A percentile compares a stretch with the other conserved stretches of the same genome.
Conservation (phyloP, 148 eudicot genomes). For the Rhododendron molle region DNA sequence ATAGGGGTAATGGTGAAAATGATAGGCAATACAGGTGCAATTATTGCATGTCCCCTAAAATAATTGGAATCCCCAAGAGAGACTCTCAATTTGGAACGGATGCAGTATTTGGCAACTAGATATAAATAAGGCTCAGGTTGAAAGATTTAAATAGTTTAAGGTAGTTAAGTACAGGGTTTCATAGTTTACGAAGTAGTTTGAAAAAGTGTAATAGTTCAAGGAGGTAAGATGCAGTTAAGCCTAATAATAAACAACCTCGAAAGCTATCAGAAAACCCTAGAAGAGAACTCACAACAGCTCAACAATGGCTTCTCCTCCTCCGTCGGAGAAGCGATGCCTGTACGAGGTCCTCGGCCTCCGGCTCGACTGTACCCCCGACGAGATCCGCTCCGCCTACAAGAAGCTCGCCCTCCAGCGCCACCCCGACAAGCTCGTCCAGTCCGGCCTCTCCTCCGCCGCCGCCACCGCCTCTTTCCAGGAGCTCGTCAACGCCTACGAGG, state of each 20-base stretch:
- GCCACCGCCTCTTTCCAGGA: slow-evolving; percentile 93
- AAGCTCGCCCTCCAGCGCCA: slow-evolving; percentile 94
- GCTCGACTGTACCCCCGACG: slow-evolving; percentile 67
- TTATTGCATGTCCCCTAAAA: too few relatives aligned
- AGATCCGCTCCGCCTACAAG: slow-evolving; percentile 78
- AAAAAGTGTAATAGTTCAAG: too few relatives aligned
- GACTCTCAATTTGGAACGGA: too few relatives aligned
- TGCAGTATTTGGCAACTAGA: too few relatives aligned
- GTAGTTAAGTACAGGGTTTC: too few relatives aligned
- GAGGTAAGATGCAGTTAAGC: too few relatives aligned
- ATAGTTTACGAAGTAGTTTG: too few relatives aligned
- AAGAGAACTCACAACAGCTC: background rate
- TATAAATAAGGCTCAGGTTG: too few relatives aligned
- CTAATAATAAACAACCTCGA: background rate
- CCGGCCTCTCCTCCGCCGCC: slow-evolving; percentile 60
- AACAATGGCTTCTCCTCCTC: background rate
- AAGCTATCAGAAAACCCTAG: slow-evolving; percentile 5
- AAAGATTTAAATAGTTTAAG: too few relatives aligned
- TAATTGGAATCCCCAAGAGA: too few relatives aligned
- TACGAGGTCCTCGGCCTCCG: slow-evolving; percentile 72
- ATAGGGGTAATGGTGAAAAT: too few relatives aligned
- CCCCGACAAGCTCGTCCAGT: slow-evolving; percentile 83
- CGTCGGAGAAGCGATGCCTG: slow-evolving; percentile 60
- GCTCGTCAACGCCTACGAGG: slow-evolving; percentile 87
- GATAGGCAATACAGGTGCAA: too few relatives aligned